Evolutionary conservation across 169 alveolate species (phyloP).

Genomic region (Cyclospora cayetanensis): DNA sequence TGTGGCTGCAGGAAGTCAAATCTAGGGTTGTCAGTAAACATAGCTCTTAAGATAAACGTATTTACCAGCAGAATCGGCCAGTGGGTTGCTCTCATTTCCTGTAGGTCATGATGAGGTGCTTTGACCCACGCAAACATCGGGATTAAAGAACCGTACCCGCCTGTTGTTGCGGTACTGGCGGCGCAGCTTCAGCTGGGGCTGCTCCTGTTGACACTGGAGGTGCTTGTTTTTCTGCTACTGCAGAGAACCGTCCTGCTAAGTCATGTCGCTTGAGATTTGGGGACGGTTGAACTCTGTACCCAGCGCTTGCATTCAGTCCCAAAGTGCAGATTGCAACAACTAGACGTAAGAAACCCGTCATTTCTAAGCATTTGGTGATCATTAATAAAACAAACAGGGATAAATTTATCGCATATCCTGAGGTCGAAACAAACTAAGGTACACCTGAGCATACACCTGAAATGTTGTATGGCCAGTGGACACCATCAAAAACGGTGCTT

Average conservation of each 20-base stretch:
- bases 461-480: too few relatives aligned
- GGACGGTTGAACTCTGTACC: neutral
- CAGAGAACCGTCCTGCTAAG: constrained; percentile 4
- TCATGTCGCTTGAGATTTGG: neutral
- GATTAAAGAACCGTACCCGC: neutral
- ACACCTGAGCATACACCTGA: too few relatives aligned
- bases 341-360: neutral
- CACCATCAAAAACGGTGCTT: too few relatives aligned
- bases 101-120: neutral
- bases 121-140: neutral
- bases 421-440: too few relatives aligned
- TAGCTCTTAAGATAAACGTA: neutral
- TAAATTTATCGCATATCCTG: too few relatives aligned
- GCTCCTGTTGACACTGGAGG: neutral
- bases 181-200: neutral
- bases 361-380: too few relatives aligned
- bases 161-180: neutral
- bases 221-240: neutral
- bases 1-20: neutral
- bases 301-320: neutral
- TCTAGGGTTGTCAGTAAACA: neutral
- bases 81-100: constrained; percentile 45
- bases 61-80: constrained; percentile 26
- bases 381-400: too few relatives aligned
- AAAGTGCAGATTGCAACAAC: neutral